phyloP scores from a whole-genome alignment of 2,329 filamentous ascomycete species.

The Penicillium sp. region DNA sequence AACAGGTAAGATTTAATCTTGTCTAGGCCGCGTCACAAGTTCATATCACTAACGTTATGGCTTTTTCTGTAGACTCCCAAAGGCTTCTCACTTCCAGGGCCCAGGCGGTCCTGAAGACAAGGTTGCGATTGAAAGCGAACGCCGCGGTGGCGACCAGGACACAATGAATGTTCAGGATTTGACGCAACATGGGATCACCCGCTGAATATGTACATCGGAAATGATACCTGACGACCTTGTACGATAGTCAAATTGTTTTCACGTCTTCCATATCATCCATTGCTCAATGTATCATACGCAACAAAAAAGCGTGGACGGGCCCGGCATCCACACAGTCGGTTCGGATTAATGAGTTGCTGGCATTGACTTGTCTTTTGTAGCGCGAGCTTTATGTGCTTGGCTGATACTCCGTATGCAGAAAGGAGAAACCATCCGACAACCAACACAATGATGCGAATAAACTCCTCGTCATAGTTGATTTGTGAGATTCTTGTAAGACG shows the following conservation, averaged over 20 bases:
- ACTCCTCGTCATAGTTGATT: no score
- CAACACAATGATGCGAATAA: no score
- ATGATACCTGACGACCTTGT: slow-evolving; percentile 6
- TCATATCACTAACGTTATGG: slow-evolving; percentile 2
- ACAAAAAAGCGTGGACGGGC: no score
- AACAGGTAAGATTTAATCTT: slow-evolving; percentile 30
- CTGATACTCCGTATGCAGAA: no score
- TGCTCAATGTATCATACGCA: background rate
- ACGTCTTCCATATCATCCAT: background rate
- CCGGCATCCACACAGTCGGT: no score
- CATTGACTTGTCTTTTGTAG: no score
- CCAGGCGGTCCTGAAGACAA: slow-evolving; percentile 37
- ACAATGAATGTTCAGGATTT: slow-evolving; percentile 24
- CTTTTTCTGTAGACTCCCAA: slow-evolving; percentile 28
- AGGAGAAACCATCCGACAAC: no score
- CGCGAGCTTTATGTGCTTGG: no score
- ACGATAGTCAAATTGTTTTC: slow-evolving; percentile 2
- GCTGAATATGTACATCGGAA: slow-evolving; percentile 15
- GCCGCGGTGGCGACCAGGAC: slow-evolving; percentile 30
- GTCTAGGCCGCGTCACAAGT: background rate
- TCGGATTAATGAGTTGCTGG: no score
- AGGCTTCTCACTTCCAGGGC: slow-evolving; percentile 38
- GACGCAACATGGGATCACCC: slow-evolving; percentile 22
- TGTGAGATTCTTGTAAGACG: no score
- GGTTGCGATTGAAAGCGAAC: slow-evolving; percentile 26